Evolutionary conservation across 2,329 filamentous ascomycete genomes (phyloP).

Genomic region (Fonsecaea erecta): DNA sequence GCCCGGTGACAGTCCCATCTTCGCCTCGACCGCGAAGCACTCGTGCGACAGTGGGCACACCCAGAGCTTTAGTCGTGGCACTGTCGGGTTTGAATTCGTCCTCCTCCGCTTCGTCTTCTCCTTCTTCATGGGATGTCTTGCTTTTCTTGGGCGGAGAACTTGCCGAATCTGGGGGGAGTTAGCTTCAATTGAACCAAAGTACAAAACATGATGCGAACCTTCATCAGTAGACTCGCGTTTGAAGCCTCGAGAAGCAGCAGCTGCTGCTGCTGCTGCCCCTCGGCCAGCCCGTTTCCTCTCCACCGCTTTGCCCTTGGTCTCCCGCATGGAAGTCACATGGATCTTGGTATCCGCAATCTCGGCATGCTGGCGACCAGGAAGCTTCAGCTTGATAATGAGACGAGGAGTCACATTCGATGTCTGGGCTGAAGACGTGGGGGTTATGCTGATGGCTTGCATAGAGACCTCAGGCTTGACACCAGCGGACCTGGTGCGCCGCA

Average conservation of each 20-base stretch:
- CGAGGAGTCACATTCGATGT: neutral
- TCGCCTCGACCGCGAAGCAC: constrained; percentile 1
- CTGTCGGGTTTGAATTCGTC: neutral
- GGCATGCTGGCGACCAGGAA: neutral
- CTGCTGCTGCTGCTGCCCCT: neutral
- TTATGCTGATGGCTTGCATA: neutral
- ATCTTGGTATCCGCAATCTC: neutral
- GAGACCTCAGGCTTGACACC: neutral
- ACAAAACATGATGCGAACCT: neutral
- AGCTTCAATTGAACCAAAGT: neutral
- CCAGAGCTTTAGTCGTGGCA: neutral
- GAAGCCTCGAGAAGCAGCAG: neutral
- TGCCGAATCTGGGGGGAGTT: neutral
- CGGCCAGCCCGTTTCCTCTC: neutral
- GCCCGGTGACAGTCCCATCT: constrained; percentile 7
- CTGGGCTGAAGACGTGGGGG: neutral
- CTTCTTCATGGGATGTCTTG: neutral
- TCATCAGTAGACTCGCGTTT: constrained; percentile 2
- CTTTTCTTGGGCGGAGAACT: neutral
- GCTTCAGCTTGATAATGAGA: neutral
- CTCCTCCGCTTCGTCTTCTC: neutral
- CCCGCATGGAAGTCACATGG: neutral
- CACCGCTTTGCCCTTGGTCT: neutral
- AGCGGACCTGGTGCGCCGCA: neutral
- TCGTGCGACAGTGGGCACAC: neutral